Conservation (phyloP, 345 rosid species). For the Kernera saxatilis region DNA sequence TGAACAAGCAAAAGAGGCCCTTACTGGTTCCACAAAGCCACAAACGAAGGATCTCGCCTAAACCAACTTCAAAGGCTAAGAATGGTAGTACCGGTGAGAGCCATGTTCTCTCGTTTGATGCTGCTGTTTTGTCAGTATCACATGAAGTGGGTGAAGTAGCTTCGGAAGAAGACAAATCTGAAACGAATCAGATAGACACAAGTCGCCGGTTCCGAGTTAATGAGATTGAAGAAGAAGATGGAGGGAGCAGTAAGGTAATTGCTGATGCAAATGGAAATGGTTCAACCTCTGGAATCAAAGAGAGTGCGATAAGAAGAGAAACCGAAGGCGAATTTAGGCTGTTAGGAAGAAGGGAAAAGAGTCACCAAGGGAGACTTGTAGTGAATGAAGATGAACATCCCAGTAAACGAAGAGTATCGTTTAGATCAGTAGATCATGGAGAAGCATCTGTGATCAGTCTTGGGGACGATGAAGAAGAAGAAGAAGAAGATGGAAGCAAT, state of each 20-base stretch:
- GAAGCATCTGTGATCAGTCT: conserved; percentile 59
- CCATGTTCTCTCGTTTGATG: conserved; percentile 80
- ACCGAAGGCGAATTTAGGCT: conserved; percentile 98
- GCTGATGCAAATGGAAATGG: conserved; percentile 43
- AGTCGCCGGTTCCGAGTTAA: conserved; percentile 20
- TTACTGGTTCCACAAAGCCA: conserved; percentile 66
- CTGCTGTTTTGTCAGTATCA: conserved; percentile 86
- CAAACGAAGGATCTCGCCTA: conserved; percentile 53
- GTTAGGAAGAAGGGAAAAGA: conserved; percentile 82
- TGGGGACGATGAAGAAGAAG: conserved; percentile 71
- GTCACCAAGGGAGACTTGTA: conserved; percentile 58
- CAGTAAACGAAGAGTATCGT: conserved; percentile 84
- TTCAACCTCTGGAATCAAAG: conserved; percentile 54
- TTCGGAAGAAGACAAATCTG: conserved; percentile 45
- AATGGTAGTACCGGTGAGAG: conserved; percentile 61
- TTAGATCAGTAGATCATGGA: conserved; percentile 73
- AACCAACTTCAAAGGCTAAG: conserved; percentile 43
- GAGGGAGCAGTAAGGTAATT: conserved; percentile 29
- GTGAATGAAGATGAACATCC: conserved; percentile 80
- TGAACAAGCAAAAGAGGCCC: conserved; percentile 50
- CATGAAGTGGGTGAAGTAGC: conserved; percentile 64
- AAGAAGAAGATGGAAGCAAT: conserved; percentile 44
- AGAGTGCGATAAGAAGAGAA: conserved; percentile 97
- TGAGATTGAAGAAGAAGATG: conserved; percentile 81
- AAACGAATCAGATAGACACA: conserved; percentile 23